Base-by-base conservation (phyloP, 768 basidiomycete species). In the Hygrocybe coccinea region DNA sequence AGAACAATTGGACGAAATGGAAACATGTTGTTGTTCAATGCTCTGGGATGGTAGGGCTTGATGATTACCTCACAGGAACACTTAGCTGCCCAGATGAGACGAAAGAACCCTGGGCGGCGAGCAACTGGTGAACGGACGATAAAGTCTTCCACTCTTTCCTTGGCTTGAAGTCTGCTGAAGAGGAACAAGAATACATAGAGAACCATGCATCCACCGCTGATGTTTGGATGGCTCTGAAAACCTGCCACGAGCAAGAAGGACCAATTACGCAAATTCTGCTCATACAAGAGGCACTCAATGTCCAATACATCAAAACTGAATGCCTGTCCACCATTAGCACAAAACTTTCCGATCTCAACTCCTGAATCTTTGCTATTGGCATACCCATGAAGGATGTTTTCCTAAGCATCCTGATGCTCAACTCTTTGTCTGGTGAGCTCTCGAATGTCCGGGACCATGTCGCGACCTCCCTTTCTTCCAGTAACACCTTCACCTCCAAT, bases 321-420 rank as follows among this genome's bases (percentile, higher is more conserved):
- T 37, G 35, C 0, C 52, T 65, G 22, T 19, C 59, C 5, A 19
- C 2, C 1, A 56, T 52, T 1, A 55, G 44, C 17, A 44, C 21
- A 2, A 19, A 48, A 12, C 34, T 66, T 8, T 25, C 39, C 4
- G 34, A 65, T 2, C 49, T 66, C 22, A 41, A 57, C 33, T 37
- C 48, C 2, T 57, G 49, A 19, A 56, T 66, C 5, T 65, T 52
- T 36, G 60, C 62, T 10, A 61, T 64, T 35, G 64, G 62, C 2
- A 43, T 57, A 0, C 64, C 60, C 0, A 57, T 52, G 11, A 45
- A 56, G 8, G 62, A 60, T 11, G 45, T 35, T 0, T 60, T 63
- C 12, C 50, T 56, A 2, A 50, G 49, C 6, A 59, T 59, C 22
- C 38, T 64, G 1, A 53, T 63, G 49, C 48, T 60, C 10, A 56